Conservation (phyloP, 192 early-diverging fungal genomes). For the Linnemannia hyalina region DNA sequence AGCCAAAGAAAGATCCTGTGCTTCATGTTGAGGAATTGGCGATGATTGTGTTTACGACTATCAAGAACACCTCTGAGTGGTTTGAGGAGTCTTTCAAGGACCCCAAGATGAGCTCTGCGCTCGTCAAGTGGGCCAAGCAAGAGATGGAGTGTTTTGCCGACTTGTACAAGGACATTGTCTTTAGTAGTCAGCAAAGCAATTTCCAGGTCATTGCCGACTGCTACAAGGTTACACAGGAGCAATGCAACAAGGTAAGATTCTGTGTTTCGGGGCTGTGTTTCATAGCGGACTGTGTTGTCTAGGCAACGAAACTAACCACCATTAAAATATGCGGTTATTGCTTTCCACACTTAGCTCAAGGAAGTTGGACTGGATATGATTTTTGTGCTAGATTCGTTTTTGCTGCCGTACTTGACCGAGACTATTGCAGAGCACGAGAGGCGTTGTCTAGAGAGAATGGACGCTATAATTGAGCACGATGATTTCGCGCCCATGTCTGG, state of each 20-base stretch:
- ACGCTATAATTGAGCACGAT: conserved; percentile 77
- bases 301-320: not conserved
- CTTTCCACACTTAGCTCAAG: conserved; percentile 67
- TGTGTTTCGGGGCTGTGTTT: not conserved
- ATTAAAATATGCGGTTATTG: not conserved
- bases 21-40: conserved; percentile 89
- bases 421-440: conserved; percentile 79
- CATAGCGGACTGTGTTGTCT: not conserved
- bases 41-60: conserved; percentile 88
- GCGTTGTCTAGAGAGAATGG: conserved; percentile 71
- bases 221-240: conserved; percentile 79
- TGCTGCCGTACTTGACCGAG: conserved; percentile 80
- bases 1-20: conserved; percentile 90
- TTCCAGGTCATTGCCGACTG: conserved; percentile 91
- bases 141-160: conserved; percentile 89
- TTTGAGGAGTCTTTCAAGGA: conserved; percentile 91
- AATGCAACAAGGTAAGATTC: conserved; percentile 75
- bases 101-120: conserved; percentile 89
- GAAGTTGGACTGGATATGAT: conserved; percentile 89
- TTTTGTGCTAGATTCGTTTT: conserved; percentile 85
- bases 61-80: conserved; percentile 98
- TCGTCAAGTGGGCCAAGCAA: conserved; percentile 92
- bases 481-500: conserved; percentile 70
- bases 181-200: conserved; percentile 72
- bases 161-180: conserved; percentile 92